Evolutionary conservation across 257 asterid species (phyloP), one percentile per base, ranked within the genome.

Genomic region (Plantago elongata): DNA sequence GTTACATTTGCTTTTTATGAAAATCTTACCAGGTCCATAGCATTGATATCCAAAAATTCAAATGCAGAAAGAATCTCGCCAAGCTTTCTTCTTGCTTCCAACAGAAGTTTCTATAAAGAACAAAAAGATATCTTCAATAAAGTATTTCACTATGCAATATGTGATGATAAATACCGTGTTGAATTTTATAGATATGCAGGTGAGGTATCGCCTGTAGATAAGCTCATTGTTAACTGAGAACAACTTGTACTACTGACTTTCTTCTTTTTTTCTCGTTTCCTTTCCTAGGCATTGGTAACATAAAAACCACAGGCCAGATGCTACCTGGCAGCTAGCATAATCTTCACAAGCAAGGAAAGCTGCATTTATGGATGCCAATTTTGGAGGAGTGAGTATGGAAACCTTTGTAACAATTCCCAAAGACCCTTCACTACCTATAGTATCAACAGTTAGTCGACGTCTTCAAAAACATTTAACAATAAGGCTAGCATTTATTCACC

Each of bases 51-150:
- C 80, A 92, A 70, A 77, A 89, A 89, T 62, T 92, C 99, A 76
- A 89, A 92, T 66, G 99, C 99, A 13, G 99, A 92, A 66, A 92
- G 89, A 78, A 92, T 89, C 79, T 89, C 99, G 49, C 99, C 99
- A 64, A 92, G 96, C 75, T 83, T 89, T 74, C 68, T 83, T 81
- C 81, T 92, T 54, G 99, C 97, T 76, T 89, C 94, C 34, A 67
- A 65, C 65, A 92, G 71, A 70, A 92, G 89, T 75, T 81, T 89
- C 97, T 92, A 58, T 59, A 71, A 61, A 69, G 78, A 69, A 64
- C 49, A 74, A 45, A 61, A 63, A 45, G 63, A 48, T 48, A 61
- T 49, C 48, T 66, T 65, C 57, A 71, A 22, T 58, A 54, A 66
- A 61, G 50, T 14, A 68, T 54, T 22, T 60, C 71, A 72, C 63